A percentile compares a stretch with the other conserved stretches of the same genome.
These are phyloP conservation scores for Tolypocladium cylindrosporum DNA, from an alignment of 2,329 filamentous ascomycete genomes.

Conservation along the genomic window DNA sequence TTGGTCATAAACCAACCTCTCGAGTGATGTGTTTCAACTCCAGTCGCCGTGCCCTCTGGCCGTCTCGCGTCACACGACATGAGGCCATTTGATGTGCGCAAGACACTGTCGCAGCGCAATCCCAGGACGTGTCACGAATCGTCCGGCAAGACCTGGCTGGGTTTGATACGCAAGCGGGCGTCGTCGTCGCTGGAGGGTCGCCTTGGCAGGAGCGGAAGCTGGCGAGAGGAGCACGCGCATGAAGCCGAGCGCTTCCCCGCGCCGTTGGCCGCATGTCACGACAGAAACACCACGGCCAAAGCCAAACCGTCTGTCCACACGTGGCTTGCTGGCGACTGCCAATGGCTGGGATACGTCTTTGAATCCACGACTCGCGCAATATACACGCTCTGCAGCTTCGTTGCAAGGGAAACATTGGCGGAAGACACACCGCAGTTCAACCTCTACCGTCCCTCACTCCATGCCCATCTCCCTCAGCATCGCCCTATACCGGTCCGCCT, in stretches of 20 bases:
- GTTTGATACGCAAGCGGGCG: not conserved
- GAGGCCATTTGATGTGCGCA: not conserved
- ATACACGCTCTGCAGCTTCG: not conserved
- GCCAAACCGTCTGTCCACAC: not conserved
- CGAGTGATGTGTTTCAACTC: not conserved
- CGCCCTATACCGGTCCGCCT: conserved; percentile 58
- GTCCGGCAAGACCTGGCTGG: not conserved
- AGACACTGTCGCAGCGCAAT: not conserved
- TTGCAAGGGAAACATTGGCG: not conserved
- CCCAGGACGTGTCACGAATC: not conserved
- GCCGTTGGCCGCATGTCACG: too few relatives aligned
- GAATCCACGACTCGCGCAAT: not conserved
- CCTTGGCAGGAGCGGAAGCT: too few relatives aligned
- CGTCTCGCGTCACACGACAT: not conserved
- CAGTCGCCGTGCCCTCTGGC: not conserved
- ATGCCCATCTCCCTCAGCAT: conserved; percentile 34
- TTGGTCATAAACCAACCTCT: not conserved
- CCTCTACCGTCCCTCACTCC: conserved; percentile 5
- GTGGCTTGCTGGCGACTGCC: not conserved
- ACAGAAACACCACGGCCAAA: too few relatives aligned
- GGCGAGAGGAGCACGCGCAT: not conserved
- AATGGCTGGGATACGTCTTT: too few relatives aligned
- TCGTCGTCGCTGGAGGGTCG: not conserved
- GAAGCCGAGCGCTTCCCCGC: too few relatives aligned
- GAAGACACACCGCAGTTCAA: not conserved